Evolutionary conservation across 208 protist genomes (phyloP).

Genomic region (Acanthamoeba culbertsoni): DNA sequence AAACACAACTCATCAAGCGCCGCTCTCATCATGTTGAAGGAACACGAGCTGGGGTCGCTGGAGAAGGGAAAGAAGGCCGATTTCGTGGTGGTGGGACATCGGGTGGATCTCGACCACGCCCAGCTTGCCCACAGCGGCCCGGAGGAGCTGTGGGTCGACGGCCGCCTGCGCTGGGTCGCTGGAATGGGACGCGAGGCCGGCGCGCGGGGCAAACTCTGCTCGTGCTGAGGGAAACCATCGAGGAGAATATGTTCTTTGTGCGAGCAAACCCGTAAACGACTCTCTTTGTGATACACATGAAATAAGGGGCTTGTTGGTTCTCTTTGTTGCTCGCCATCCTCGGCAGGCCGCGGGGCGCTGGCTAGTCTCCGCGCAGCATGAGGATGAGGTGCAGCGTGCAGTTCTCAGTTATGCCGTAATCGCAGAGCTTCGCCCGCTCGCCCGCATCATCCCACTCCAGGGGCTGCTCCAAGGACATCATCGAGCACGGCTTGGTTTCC

Average conservation of each 20-base stretch:
- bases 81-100: conserved; percentile 73
- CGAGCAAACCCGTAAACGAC: too few species aligned
- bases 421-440: not conserved
- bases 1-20: too few species aligned
- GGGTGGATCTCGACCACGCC: not conserved
- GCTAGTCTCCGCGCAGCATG: not conserved
- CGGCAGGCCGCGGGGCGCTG: too few species aligned
- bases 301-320: too few species aligned
- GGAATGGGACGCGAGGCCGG: not conserved
- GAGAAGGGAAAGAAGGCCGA: conserved; percentile 83
- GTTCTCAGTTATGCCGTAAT: not conserved
- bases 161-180: not conserved
- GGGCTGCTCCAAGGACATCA: not conserved
- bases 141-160: not conserved
- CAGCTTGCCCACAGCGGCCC: not conserved
- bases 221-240: too few species aligned
- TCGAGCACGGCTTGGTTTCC: not conserved
- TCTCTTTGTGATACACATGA: too few species aligned
- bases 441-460: not conserved
- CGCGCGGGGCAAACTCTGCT: not conserved
- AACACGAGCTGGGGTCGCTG: conserved; percentile 78
- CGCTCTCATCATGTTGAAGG: conserved; percentile 77
- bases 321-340: too few species aligned
- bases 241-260: too few species aligned
- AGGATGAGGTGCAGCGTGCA: not conserved